phyloP scores from a whole-genome alignment of 2,329 filamentous ascomycete species.

The Scedosporium aurantiacum region DNA sequence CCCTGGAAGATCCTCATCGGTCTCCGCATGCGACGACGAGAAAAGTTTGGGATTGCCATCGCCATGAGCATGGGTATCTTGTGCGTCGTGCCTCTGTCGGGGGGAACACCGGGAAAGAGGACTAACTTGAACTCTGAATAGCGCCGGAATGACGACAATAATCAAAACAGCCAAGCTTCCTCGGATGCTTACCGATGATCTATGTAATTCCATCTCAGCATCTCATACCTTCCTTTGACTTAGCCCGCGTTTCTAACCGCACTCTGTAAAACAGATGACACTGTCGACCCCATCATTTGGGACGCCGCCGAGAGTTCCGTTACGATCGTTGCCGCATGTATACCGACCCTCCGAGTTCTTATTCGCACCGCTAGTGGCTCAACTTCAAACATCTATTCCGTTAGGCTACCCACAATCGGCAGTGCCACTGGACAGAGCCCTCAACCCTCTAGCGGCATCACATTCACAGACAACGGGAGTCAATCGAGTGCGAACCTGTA shows the following conservation, averaged over 20 bases:
- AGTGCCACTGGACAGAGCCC: too few species aligned
- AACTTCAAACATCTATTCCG: not conserved
- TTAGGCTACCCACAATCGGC: too few species aligned
- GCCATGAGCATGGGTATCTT: slow-evolving; percentile 17
- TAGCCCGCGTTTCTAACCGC: not conserved
- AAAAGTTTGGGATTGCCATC: slow-evolving; percentile 15
- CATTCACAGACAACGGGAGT: too few species aligned
- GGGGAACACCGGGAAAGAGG: not conserved
- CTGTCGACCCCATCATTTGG: slow-evolving; percentile 9
- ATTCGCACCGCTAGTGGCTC: not conserved
- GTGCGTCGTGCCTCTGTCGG: slow-evolving; percentile 9
- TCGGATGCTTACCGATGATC: not conserved
- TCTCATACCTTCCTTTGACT: not conserved
- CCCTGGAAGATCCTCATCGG: slow-evolving; percentile 16
- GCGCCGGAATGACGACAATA: slow-evolving; percentile 9
- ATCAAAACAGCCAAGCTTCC: slow-evolving; percentile 10
- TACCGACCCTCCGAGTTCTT: slow-evolving; percentile 10
- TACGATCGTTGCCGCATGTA: slow-evolving; percentile 11
- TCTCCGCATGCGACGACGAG: slow-evolving; percentile 15
- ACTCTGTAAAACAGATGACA: not conserved
- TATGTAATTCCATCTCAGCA: not conserved
- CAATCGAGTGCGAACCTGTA: too few species aligned
- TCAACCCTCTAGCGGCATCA: too few species aligned
- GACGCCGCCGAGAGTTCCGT: slow-evolving; percentile 7
- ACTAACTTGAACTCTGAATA: not conserved